Conservation (phyloP, 768 basidiomycete genomes). For the Dioszegia crocea region DNA sequence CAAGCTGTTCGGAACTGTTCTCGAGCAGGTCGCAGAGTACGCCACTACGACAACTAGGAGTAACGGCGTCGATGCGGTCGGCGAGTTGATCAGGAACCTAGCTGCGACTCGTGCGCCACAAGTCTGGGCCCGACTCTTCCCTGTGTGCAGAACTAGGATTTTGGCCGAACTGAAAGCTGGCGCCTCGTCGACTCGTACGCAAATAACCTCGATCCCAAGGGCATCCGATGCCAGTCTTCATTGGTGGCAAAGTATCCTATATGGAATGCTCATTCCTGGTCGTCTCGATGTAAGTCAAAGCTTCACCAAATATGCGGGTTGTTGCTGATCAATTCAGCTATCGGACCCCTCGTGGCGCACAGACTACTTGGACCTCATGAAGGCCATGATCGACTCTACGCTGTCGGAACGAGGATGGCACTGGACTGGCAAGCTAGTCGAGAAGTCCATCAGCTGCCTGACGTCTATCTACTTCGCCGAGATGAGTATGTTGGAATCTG, state of each 20-base stretch:
- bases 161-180: conserved; percentile 72
- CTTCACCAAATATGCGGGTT: neutral
- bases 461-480: conserved; percentile 78
- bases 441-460: conserved; percentile 66
- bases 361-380: conserved; percentile 53
- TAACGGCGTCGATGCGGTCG: conserved; percentile 85
- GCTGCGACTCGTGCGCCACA: conserved; percentile 71
- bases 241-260: conserved; percentile 56
- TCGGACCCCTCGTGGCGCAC: conserved; percentile 17
- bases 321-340: conserved; percentile 14
- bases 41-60: conserved; percentile 83
- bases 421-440: conserved; percentile 72
- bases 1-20: conserved; percentile 67
- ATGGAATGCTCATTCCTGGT: conserved; percentile 33
- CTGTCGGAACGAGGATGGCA: conserved; percentile 76
- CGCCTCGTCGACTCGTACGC: conserved; percentile 70
- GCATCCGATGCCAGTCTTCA: conserved; percentile 81
- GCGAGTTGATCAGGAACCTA: conserved; percentile 78
- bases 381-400: conserved; percentile 64
- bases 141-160: conserved; percentile 70
- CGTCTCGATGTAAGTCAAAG: conserved; percentile 18
- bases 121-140: conserved; percentile 74
- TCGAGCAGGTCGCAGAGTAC: conserved; percentile 80
- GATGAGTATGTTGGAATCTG: conserved; percentile 73
- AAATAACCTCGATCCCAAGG: conserved; percentile 43